Evolutionary conservation across 2,329 filamentous ascomycete species (phyloP), one percentile per base, ranked within the genome.

Genomic region (Daldinia eschscholtzii): DNA sequence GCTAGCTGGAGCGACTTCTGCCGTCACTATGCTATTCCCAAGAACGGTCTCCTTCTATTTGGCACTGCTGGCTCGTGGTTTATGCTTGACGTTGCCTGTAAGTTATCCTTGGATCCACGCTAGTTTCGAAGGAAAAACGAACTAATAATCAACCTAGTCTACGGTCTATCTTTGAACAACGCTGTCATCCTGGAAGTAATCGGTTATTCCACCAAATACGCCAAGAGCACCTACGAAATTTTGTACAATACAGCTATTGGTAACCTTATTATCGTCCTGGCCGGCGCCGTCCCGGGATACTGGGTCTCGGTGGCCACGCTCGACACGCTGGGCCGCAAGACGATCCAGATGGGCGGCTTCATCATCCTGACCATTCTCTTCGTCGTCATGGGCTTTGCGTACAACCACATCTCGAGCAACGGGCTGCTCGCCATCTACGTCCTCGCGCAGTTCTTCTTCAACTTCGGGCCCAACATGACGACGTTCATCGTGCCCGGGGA

Each of bases 31-130:
- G 78, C 84, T 65, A 87, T 91, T 76, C 89, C 87, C 84, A 92
- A 89, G 82, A 90, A 95, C 77, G 89, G 86, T 61, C 88, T 90
- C 76, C 85, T 94, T 15, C 87, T 93, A 0, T 83, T 93, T 46
- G 92, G 92, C n/a, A 95, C 92, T 12, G 91, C 92, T 12, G 91
- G 91, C 44, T 95, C 93, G 2, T 97, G 93, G 93, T 95, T 94
- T 80, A 87, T 92, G 28, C 67, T 77, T 39, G 77, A 78, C 52
- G 76, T 78, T 62, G 80, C 89, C 93, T 60, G 88, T 77, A 68
- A 74, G 75, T 76, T 33, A n/a, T 41, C 6, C 18, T 30, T 10
- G 83, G 82, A 0, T 13, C 35, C 30, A 1, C 23, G 23, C 23
- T 13, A 26, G 28, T n/a, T n/a, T 35, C 23, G 37, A 57, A 42